Evolutionary conservation across 352 stramenopile genomes (phyloP), one percentile per base, ranked within the genome.

Genomic region (Pythium phragmiticola): DNA sequence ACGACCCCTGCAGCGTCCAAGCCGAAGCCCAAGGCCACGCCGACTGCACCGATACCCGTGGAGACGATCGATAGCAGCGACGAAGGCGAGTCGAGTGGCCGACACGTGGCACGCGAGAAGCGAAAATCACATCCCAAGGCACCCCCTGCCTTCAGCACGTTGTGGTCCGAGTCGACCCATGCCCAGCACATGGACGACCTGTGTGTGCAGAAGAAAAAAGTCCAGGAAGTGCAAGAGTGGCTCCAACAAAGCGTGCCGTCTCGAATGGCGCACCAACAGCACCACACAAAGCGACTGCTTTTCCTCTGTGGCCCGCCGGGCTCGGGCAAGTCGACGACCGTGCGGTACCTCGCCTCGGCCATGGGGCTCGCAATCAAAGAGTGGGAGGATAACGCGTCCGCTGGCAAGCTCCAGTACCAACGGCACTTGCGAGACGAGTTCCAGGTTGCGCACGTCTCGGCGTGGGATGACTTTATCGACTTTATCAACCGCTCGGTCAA

Each of bases 181-280:
- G 80, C 83, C 0, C 66, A 70, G 19, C 69, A 58, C 4, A 68
- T 88, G 7, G 78, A 88, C n/a, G 77, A 95, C 1, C 65, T 95
- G 2, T 90, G 83, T 54, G 72, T 95, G 19, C 87, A 90, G 62
- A 91, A 89, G 69, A 92, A 92, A 55, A 95, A 95, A 66, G 60
- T 86, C 11, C 73, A 87, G 34, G 82, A 93, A 59, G 74, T 95
- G 0, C 75, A 67, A 12, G 74, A 80, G 8, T 95, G 87, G 87
- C 45, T 95, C 0, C 26, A 45, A 21, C 61, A 49, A 13, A 65
- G 26, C 36, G 23, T 57, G 4, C 46, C 63, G 1, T 56, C 30
- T 19, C 30, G 6, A 11, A 7, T 11, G 14, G 1, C 19, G n/a
- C 54, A 50, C 4, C 26, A 28, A 16, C 21, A 41, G 26, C 52